phyloP scores from a whole-genome alignment of 345 rosid species.

The Bretschneidera sinensis region DNA sequence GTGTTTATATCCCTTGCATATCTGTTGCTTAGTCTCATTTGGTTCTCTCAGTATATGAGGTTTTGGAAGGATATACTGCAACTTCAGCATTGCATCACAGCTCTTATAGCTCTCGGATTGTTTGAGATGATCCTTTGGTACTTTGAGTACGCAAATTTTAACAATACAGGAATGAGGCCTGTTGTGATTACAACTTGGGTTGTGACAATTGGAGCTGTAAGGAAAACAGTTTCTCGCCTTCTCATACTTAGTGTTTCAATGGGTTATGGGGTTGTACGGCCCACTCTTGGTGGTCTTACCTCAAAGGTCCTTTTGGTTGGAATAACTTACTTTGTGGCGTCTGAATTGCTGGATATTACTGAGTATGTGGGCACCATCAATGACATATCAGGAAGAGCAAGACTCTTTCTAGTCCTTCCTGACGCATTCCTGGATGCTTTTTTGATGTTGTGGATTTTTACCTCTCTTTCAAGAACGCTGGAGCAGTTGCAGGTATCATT shows the following conservation, averaged over 20 bases:
- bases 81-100: conserved; percentile 86
- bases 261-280: conserved; percentile 98
- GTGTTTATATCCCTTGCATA: conserved; percentile 69
- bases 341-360: conserved; percentile 78
- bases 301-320: conserved; percentile 92
- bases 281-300: conserved; percentile 96
- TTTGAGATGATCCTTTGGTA: conserved; percentile 96
- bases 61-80: conserved; percentile 81
- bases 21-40: conserved; percentile 55
- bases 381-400: conserved; percentile 87
- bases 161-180: conserved; percentile 72
- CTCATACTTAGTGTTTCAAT: conserved; percentile 81
- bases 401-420: conserved; percentile 81
- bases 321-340: conserved; percentile 79
- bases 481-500: conserved; percentile 77
- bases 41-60: conserved; percentile 80
- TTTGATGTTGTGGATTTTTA: conserved; percentile 90
- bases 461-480: conserved; percentile 76
- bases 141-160: conserved; percentile 75
- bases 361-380: conserved; percentile 88
- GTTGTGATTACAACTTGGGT: conserved; percentile 79
- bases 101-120: conserved; percentile 69
- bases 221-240: conserved; percentile 69
- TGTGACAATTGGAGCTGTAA: conserved; percentile 82
- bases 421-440: conserved; percentile 95